Evolutionary conservation across 306 rosid genomes (phyloP), one percentile per base, ranked within the genome.

Genomic region (Cercis canadensis): DNA sequence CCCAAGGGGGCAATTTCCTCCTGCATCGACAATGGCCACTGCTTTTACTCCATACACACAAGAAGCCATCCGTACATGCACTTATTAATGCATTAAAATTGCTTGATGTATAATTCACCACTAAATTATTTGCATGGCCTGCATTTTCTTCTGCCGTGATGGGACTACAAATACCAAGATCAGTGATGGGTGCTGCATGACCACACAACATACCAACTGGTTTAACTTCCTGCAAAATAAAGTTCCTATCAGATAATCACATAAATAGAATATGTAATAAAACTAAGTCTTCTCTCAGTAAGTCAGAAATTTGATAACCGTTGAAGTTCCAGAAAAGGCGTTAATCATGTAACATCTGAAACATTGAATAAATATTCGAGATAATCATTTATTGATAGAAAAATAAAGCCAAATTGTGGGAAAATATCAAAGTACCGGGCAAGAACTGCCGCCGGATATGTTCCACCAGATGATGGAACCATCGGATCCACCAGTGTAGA

Each of bases 391-490:
- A 0, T 24, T 16, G 8, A 45, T 53, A 32, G 40, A 11, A 21
- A 67, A 5, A 37, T 11, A 72, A 14, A 61, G 62, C 17, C 49
- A 61, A 37, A 60, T 1, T 3, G 68, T 7, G 45, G 5, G 12
- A 47, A 40, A 19, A 57, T 65, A 69, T 18, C 14, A 51, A 65
- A 67, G 57, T 86, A 93, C 98, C 96, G 92, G 82, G 36, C 55
- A 21, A 71, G 96, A 72, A 77, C 67, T 65, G 69, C 77, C 3
- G 72, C 31, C 52, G 33, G 86, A 85, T 44, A 91, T 68, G 83
- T 84, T 77, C 97, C 97, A 91, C 97, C 95, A 89, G 89, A 94
- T 78, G 85, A 94, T 78, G 75, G 95, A 91, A 81, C 99, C 99
- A 78, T 94, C 95, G 65, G 96, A 90, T 90, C 96, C 97, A 56